Evolutionary conservation across 345 rosid species (phyloP).

Genomic region (Aegle marmelos): DNA sequence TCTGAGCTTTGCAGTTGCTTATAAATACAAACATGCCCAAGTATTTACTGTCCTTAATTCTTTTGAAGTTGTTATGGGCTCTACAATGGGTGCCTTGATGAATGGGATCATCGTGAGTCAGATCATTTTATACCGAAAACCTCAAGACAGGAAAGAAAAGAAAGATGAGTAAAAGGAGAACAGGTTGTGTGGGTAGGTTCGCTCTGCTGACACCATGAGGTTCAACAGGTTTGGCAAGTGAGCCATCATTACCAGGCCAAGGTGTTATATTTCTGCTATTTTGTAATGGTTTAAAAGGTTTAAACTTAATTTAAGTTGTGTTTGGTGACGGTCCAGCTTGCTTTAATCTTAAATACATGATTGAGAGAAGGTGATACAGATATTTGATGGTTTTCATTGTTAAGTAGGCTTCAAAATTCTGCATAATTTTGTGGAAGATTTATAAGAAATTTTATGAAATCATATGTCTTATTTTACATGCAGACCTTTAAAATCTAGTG

Average conservation of each 20-base stretch:
- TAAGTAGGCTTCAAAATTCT: background rate
- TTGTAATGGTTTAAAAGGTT: background rate
- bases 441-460: background rate
- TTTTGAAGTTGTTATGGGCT: conserved; percentile 57
- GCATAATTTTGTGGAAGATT: background rate
- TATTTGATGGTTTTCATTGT: background rate
- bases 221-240: background rate
- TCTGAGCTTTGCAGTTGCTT: background rate
- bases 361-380: background rate
- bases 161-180: conserved; percentile 36
- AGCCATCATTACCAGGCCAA: background rate
- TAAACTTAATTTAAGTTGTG: background rate
- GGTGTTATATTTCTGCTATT: background rate
- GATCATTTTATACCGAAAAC: conserved; percentile 53
- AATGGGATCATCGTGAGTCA: conserved; percentile 72
- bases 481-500: background rate
- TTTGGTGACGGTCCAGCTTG: background rate
- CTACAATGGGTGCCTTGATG: conserved; percentile 54
- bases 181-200: background rate
- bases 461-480: background rate
- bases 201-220: conserved; percentile 4
- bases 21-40: background rate
- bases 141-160: conserved; percentile 49
- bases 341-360: background rate
- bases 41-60: conserved; percentile 34